Base-by-base conservation (phyloP, 331 rosid species). In the Malus hybrid region DNA sequence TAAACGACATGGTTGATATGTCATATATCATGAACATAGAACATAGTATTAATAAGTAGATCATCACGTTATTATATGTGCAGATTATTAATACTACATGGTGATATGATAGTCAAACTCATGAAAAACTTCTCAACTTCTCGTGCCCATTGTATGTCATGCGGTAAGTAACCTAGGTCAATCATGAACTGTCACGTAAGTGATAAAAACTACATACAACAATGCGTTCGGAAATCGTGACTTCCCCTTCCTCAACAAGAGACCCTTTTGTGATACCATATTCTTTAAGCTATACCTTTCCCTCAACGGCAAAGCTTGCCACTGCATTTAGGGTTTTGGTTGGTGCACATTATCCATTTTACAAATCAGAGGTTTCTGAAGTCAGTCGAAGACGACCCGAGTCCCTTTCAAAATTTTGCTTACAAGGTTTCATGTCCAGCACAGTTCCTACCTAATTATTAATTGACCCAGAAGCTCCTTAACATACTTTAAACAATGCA, bases 351-450 rank as follows among this genome's bases (percentile, higher is more conserved):
- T 56, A 20, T 55, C 29, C 42, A 56, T 26, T 36, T 32, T 15
- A 13, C 14, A 76, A 32, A 16, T 48, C 8, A 36, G 29, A 57
- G 30, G 60, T 75, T 68, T 68, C 74, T 75, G 61, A 56, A 73
- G 86, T 66, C 75, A 77, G 86, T 80, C 75, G 48, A 84, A 82
- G 68, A 52, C 80, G 53, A 66, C 70, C 5, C 36, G 33, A 72
- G 87, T 80, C 83, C 78, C 77, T 78, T 53, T 86, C 91, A 84
- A 79, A 69, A 72, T 87, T 77, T 86, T 76, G 84, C 91, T 82
- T 86, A 36, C 83, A 88, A 83, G 91, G 80, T 82, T 89, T 78
- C 72, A 79, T 72, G 72, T 66, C 69, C 89, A 76, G 53, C 64
- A 28, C 70, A 29, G 15, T 50, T 73, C 77, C 80, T 53, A 83